These are phyloP conservation scores for Dendryphion nanum DNA, from an alignment of 2,329 filamentous ascomycete species.

Conservation along the genomic window DNA sequence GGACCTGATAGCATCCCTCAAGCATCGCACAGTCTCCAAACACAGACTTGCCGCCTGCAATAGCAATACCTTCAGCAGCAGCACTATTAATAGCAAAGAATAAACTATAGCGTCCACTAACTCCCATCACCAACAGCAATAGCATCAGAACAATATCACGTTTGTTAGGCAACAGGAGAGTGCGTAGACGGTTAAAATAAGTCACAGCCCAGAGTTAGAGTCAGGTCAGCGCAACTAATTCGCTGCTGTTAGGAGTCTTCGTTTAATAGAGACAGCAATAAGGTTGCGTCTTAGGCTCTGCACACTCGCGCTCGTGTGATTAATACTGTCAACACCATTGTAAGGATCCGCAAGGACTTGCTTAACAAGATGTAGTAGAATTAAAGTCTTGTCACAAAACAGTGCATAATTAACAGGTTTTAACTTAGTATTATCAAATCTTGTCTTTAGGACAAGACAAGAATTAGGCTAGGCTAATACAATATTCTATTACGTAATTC, in stretches of 20 bases:
- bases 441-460: not conserved
- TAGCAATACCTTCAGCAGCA: conserved; percentile 2
- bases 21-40: conserved; percentile 6
- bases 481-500: conserved; percentile 5
- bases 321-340: conserved; percentile 6
- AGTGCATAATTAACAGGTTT: conserved; percentile 3
- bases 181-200: conserved; percentile 8
- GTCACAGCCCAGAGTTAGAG: conserved; percentile 7
- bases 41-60: conserved; percentile 4
- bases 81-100: conserved; percentile 8
- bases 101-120: conserved; percentile 6
- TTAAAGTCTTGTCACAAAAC: conserved; percentile 1
- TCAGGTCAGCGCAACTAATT: conserved; percentile 4
- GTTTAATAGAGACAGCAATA: conserved; percentile 6
- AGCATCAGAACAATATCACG: conserved; percentile 4
- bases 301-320: conserved; percentile 2
- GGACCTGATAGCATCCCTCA: not conserved
- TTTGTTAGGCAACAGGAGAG: conserved; percentile 4
- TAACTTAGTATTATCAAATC: not conserved
- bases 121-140: conserved; percentile 4
- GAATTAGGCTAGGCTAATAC: conserved; percentile 1
- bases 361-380: conserved; percentile 1
- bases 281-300: conserved; percentile 2
- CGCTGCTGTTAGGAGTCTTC: conserved; percentile 5
- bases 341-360: conserved; percentile 5